Percentiles rank a stretch among this genome's conserved stretches.
Conservation (phyloP, 2,329 filamentous ascomycete species). For the Xylariaceae sp. region DNA sequence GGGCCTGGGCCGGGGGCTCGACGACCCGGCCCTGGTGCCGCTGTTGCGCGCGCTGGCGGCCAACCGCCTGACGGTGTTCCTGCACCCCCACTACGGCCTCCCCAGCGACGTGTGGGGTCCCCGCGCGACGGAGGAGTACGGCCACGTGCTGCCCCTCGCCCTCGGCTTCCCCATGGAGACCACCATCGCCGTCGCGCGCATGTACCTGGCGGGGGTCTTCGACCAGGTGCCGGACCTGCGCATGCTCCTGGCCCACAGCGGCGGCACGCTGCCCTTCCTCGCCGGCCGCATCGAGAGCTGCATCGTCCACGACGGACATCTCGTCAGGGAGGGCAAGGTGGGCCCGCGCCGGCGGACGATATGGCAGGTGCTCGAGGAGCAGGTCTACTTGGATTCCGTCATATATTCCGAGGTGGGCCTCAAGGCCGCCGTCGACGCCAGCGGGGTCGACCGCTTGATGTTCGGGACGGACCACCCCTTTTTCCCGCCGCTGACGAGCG, state of each 20-base stretch:
- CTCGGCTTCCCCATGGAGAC: slow-evolving; percentile 92
- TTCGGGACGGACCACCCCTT: slow-evolving; percentile 86
- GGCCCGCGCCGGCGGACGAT: slow-evolving; percentile 50
- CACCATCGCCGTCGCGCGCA: slow-evolving; percentile 83
- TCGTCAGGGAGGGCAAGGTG: slow-evolving; percentile 65
- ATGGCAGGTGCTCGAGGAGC: slow-evolving; percentile 64
- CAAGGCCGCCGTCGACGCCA: slow-evolving; percentile 69
- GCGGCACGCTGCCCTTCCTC: slow-evolving; percentile 85
- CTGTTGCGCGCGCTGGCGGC: slow-evolving; percentile 72
- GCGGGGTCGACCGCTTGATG: slow-evolving; percentile 70
- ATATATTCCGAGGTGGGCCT: slow-evolving; percentile 77
- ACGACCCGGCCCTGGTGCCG: slow-evolving; percentile 73
- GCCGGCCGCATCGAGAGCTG: slow-evolving; percentile 89
- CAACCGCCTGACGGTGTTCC: slow-evolving; percentile 69
- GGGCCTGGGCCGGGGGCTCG: slow-evolving; percentile 77
- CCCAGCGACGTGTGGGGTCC: slow-evolving; percentile 80
- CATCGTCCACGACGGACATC: slow-evolving; percentile 77
- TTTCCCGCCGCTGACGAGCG: slow-evolving; percentile 72
- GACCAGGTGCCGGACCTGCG: slow-evolving; percentile 70
- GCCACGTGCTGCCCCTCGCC: slow-evolving; percentile 83
- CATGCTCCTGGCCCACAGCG: slow-evolving; percentile 84
- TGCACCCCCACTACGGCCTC: slow-evolving; percentile 92
- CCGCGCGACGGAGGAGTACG: slow-evolving; percentile 68
- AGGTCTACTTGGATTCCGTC: slow-evolving; percentile 87
- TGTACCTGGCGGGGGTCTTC: slow-evolving; percentile 86